Evolutionary conservation across 2,329 filamentous ascomycete species (phyloP), one percentile per base, ranked within the genome.

Genomic region (Trichophyton mentagrophytes): DNA sequence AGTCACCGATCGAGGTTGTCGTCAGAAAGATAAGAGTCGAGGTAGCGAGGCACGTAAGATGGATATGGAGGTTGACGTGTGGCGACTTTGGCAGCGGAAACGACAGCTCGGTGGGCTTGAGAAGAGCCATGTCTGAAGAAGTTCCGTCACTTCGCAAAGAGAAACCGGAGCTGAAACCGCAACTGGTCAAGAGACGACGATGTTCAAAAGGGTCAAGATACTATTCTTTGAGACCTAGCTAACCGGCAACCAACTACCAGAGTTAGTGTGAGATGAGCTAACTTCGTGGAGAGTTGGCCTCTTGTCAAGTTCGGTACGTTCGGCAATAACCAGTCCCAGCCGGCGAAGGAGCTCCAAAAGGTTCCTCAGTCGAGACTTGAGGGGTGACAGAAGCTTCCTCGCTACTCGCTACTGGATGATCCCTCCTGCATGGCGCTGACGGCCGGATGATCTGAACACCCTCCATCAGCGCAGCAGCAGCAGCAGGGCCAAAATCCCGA

Each of bases 21-120:
- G 80, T 79, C 51, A 85, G 72, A 69, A 85, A 84, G 9, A 85
- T 73, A 49, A 83, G 75, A 9, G 79, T 69, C 56, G 78, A 81
- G 27, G 78, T 79, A 4, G 74, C 71, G 61, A 81, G 73, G 63
- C 80, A 71, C 8, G 79, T 83, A 58, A 85, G 73, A 66, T 85
- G 82, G 55, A 84, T 70, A 69, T 85, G 79, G 57, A 84, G 77
- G 33, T 77, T 80, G n/a, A 80, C 80, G 64, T 81, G 77, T 2
- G 80, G 77, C 47, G 80, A 79, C 61, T 74, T 78, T 3, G 82
- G 83, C 3, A 85, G 71, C 2, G 81, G 77, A 60, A 86, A 79
- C 1, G 81, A 79, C 55, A 85, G 72, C 66, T 85, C 78, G 57
- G 80, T 69, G 0, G 80, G 78, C 61, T 77, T 73, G 61, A 71